Evolutionary conservation across 192 early-diverging fungal genomes (phyloP), one percentile per base, ranked within the genome.

Genomic region (Coemansia sp.): DNA sequence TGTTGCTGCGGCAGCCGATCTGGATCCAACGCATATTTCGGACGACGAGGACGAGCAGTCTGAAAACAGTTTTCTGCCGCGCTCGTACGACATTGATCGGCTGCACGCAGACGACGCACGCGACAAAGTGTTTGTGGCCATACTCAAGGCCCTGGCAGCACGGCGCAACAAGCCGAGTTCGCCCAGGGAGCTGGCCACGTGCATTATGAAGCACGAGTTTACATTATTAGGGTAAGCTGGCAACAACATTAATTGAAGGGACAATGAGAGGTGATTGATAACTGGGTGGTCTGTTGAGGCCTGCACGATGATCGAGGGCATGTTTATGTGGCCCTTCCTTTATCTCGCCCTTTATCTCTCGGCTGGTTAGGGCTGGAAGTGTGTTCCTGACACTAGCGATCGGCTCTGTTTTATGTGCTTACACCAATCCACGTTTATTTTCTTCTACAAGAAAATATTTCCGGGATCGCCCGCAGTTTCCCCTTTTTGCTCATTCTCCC

Each of bases 61-160:
- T n/a, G 71, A 73, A 48, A 80, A 71, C 62, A 66, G 31, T 39
- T 80, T 80, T 61, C 45, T 53, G 71, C 71, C 64, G 21, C 77
- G 77, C 16, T 53, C 62, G 6, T 80, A 80, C 50, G 77, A 73
- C 39, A 80, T 80, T 49, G 77, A 80, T 68, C 68, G 68, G 14
- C 52, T 91, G 57, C 90, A 92, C 70, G 85, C 88, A 5, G 89
- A 92, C 65, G 92, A 93, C 67, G 86, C 86, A 22, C 82, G 87
- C 47, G 91, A 92, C 72, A 92, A 92, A 67, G 91, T 93, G n/a
- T 88, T 94, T 78, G 87, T 90, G 9, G 92, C 92, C 47, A 92
- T 93, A 57, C 81, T 92, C 54, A 92, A 93, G 74, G 92, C 92
- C 6, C 71, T 94, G 37, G 74, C 92, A 48, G 84, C 84, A 35